These are phyloP conservation scores for Penicillium longicatenatum DNA, from an alignment of 495 filamentous ascomycete genomes.

Conservation along the genomic window DNA sequence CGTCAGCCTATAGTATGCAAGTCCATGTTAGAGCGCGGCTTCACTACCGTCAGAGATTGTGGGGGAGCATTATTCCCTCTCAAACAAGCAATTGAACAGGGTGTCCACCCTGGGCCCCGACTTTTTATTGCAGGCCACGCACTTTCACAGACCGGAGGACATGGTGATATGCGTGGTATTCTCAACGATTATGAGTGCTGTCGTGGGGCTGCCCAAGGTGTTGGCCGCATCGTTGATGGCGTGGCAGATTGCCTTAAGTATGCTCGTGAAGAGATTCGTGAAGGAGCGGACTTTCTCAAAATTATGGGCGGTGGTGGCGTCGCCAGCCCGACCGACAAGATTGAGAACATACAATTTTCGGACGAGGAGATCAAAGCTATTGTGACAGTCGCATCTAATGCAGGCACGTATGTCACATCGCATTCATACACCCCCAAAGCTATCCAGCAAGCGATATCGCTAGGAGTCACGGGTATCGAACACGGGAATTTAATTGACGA, in stretches of 20 bases:
- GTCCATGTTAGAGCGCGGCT: constrained; percentile 52
- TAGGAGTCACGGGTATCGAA: constrained; percentile 57
- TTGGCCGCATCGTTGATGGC: constrained; percentile 49
- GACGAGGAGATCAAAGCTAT: constrained; percentile 55
- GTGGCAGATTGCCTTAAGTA: constrained; percentile 49
- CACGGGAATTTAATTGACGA: constrained; percentile 56
- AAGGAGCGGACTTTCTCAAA: constrained; percentile 57
- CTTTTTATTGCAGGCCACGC: constrained; percentile 47
- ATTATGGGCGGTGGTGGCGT: constrained; percentile 59
- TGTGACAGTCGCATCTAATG: constrained; percentile 41
- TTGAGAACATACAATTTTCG: constrained; percentile 54
- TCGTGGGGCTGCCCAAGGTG: constrained; percentile 28
- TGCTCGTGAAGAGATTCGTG: constrained; percentile 51
- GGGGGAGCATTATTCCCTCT: constrained; percentile 51
- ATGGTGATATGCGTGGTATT: constrained; percentile 46
- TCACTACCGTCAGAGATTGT: constrained; percentile 53
- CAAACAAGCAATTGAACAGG: constrained; percentile 50
- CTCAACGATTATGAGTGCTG: constrained; percentile 43
- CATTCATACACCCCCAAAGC: constrained; percentile 53
- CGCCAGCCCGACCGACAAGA: constrained; percentile 48
- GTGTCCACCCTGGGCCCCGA: constrained; percentile 47
- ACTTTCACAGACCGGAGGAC: constrained; percentile 54
- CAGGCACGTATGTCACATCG: constrained; percentile 53
- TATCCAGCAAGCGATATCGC: constrained; percentile 53
- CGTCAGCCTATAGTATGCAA: constrained; percentile 18